Evolutionary conservation across 2,329 filamentous ascomycete species (phyloP), one percentile per base, ranked within the genome.

Genomic region (Simplicillium aogashimaense): DNA sequence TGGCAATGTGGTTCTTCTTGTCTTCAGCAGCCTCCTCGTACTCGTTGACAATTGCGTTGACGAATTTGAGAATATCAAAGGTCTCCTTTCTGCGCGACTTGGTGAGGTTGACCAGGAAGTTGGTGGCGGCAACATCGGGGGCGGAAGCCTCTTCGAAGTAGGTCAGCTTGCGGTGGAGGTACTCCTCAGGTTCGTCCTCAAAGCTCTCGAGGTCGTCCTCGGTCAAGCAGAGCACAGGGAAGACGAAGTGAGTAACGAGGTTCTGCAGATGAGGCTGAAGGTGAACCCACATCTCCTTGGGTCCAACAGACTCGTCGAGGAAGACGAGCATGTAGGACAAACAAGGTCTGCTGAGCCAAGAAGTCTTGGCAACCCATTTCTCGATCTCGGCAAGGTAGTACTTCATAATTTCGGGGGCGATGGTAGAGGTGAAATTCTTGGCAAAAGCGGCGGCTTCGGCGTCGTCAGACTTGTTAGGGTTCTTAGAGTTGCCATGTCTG

Each of bases 91-190:
- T 84, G 51, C 92, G 80, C 53, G 83, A 81, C 71, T 97, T 97
- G 47, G 92, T 95, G 41, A 98, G 74, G 39, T 88, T 90, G 45
- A 95, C 85, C 39, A 98, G 70, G 70, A 98, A 97, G 63, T 95
- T 97, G 13, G 89, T 95, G 4, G 92, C 92, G 3, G 92, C 86
- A 42, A 97, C 86, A 59, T 97, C 92, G 7, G 92, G 92, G 13
- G 92, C 83, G 0, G 90, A 94, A 4, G 94, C 86, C 56, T 98
- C 92, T 63, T 98, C 92, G 59, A 94, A 98, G 57, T 90, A 95
- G 63, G 97, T 98, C 44, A 98, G 73, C 61, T 95, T 97, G 42
- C 92, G 81, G 67, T 98, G 92, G 32, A 98, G 78, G 58, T 97
- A 98, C 62, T 98, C 92, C 46, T 92, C 86, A 5, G 92, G 92